A percentile compares a stretch with the other conserved stretches of the same genome.
Evolutionary conservation across 441 rosid genomes (phyloP).

Genomic region (Arabidopsis hybrid): DNA sequence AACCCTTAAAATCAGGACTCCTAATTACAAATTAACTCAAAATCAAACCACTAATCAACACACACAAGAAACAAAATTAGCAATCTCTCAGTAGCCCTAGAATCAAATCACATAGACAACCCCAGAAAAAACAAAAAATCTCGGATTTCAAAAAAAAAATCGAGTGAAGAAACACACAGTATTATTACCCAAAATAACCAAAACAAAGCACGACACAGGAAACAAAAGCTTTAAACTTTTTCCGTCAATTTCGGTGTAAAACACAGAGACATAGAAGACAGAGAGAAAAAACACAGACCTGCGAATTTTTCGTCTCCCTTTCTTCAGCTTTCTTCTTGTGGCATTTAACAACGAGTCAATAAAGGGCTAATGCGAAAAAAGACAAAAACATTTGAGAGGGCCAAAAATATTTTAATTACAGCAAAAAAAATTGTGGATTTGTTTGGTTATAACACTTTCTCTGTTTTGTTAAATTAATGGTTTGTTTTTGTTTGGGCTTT

Average conservation of each 20-base stretch:
- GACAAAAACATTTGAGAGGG: slow-evolving; percentile 29
- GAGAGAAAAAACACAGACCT: slow-evolving; percentile 25
- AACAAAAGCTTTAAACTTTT: slow-evolving; percentile 7
- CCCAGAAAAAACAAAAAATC: neutral
- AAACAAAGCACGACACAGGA: neutral
- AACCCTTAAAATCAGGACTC: slow-evolving; percentile 21
- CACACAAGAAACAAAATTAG: neutral
- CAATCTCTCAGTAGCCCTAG: slow-evolving; percentile 21
- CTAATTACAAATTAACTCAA: slow-evolving; percentile 20
- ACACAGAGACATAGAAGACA: neutral
- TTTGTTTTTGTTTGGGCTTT: slow-evolving; percentile 41
- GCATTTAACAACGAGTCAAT: slow-evolving; percentile 37
- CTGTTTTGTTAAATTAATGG: slow-evolving; percentile 1
- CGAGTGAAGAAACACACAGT: slow-evolving; percentile 23
- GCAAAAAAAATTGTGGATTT: slow-evolving; percentile 8
- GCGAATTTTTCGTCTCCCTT: slow-evolving; percentile 31
- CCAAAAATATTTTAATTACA: slow-evolving; percentile 22
- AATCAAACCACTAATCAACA: slow-evolving; percentile 26
- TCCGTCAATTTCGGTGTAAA: slow-evolving; percentile 31
- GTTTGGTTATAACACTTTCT: slow-evolving; percentile 2
- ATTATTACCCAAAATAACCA: slow-evolving; percentile 24
- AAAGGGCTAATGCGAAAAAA: slow-evolving; percentile 8
- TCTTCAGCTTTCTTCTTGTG: slow-evolving; percentile 38
- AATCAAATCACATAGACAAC: neutral
- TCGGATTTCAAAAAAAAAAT: neutral